These are phyloP conservation scores for Oryza officinalis DNA, from an alignment of 176 grass and related monocot species.

Conservation along the genomic window DNA sequence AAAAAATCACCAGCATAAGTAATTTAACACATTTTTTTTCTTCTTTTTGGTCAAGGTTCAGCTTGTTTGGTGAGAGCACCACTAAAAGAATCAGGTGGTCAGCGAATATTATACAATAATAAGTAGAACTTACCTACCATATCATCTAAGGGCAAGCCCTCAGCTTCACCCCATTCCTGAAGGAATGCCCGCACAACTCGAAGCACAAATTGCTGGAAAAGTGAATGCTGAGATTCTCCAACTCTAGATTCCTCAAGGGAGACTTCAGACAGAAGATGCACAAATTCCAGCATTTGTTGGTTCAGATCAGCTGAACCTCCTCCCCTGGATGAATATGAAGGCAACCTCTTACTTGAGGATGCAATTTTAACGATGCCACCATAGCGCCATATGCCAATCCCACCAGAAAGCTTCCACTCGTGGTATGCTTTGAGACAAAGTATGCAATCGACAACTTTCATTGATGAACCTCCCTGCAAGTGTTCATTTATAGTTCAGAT, in stretches of 20 bases:
- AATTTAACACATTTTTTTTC: constrained; percentile 22
- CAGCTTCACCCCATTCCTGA: constrained; percentile 57
- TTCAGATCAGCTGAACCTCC: constrained; percentile 46
- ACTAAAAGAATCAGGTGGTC: not conserved
- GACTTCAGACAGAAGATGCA: constrained; percentile 67
- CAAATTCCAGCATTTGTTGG: constrained; percentile 75
- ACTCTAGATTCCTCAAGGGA: constrained; percentile 70
- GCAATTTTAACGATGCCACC: constrained; percentile 80
- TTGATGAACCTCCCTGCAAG: constrained; percentile 72
- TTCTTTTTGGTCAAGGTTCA: not conserved
- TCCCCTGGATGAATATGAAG: constrained; percentile 43
- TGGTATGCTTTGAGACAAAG: constrained; percentile 85
- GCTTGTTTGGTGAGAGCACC: not conserved
- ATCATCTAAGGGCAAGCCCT: constrained; percentile 69
- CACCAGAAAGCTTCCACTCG: constrained; percentile 81
- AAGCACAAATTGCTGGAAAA: constrained; percentile 68
- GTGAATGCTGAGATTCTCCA: constrained; percentile 47
- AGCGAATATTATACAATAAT: constrained; percentile 11
- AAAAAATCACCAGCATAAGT: constrained; percentile 14
- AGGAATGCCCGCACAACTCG: constrained; percentile 65
- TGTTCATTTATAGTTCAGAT: constrained; percentile 23
- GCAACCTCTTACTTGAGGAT: constrained; percentile 47
- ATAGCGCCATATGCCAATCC: constrained; percentile 84
- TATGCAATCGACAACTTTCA: constrained; percentile 91
- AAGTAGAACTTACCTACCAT: constrained; percentile 75